These are phyloP conservation scores for Boletus rubescentipes DNA, from an alignment of 768 basidiomycete species.

Conservation along the genomic window DNA sequence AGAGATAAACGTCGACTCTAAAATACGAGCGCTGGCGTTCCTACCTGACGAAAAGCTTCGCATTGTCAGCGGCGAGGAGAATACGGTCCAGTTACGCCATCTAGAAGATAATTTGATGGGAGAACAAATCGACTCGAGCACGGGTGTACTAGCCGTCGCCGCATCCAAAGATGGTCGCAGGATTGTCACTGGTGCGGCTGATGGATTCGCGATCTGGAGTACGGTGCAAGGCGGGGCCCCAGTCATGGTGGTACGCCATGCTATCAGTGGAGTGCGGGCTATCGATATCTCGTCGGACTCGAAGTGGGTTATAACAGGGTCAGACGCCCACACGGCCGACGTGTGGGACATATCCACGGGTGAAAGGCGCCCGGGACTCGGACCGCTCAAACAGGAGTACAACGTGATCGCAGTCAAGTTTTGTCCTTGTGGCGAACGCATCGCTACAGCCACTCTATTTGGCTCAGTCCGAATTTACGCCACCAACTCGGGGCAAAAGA, in stretches of 20 bases:
- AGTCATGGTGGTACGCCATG: not conserved
- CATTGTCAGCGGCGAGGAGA: constrained; percentile 15
- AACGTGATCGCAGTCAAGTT: constrained; percentile 19
- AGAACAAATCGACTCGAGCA: constrained; percentile 3
- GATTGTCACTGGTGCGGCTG: constrained; percentile 6
- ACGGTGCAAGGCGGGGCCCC: not conserved
- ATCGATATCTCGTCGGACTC: constrained; percentile 20
- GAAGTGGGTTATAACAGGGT: constrained; percentile 20
- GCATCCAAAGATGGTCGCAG: constrained; percentile 9
- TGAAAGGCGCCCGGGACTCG: not conserved
- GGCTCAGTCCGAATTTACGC: constrained; percentile 18
- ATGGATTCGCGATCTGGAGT: constrained; percentile 17
- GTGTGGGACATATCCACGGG: constrained; percentile 19
- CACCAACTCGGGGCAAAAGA: constrained; percentile 7
- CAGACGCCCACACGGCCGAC: constrained; percentile 9
- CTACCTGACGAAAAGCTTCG: not conserved
- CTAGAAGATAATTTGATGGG: constrained; percentile 6
- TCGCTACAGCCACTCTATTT: constrained; percentile 21
- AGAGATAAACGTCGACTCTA: constrained; percentile 4
- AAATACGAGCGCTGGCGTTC: constrained; percentile 14
- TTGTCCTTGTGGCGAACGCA: constrained; percentile 17
- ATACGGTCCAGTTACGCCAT: constrained; percentile 5
- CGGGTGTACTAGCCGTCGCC: constrained; percentile 5
- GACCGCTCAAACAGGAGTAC: constrained; percentile 15
- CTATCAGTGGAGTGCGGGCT: constrained; percentile 10